Conservation (phyloP, 73 alveolate genomes). For the Paramecium sexaurelia region DNA sequence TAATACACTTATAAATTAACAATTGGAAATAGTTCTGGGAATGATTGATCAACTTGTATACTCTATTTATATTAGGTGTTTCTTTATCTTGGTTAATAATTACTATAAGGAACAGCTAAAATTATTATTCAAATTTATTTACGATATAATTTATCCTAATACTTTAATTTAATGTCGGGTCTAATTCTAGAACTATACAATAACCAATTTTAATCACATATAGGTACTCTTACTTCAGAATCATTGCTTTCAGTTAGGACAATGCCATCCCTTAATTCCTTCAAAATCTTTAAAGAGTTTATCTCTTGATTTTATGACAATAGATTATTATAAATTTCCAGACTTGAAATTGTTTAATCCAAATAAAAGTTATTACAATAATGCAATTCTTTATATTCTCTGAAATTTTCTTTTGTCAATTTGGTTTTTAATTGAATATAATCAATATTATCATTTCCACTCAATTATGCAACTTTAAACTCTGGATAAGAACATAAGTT, state of each 20-base stretch:
- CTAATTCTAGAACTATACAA: constrained; percentile 16
- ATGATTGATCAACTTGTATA: background rate
- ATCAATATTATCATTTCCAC: constrained; percentile 15
- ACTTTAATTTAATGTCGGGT: constrained; percentile 24
- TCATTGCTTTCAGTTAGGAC: background rate
- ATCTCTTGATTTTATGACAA: background rate
- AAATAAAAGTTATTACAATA: background rate
- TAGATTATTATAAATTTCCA: background rate
- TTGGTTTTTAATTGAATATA: background rate
- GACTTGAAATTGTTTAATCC: background rate
- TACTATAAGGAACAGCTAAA: constrained; percentile 44
- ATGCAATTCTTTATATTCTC: background rate
- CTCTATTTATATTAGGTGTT: constrained; percentile 1
- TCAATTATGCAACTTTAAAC: background rate
- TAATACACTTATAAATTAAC: background rate
- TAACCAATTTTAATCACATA: background rate
- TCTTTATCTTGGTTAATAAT: constrained; percentile 41
- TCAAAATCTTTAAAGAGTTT: background rate
- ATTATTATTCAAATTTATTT: background rate
- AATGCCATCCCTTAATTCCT: background rate
- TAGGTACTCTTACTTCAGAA: background rate
- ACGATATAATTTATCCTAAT: constrained; percentile 44
- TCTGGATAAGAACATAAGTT: background rate
- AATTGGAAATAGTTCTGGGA: constrained; percentile 44
- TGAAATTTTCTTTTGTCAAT: background rate